Evolutionary conservation across 1,284 basidiomycete species (phyloP), one percentile per base, ranked within the genome.

Genomic region (Puccinia horiana): DNA sequence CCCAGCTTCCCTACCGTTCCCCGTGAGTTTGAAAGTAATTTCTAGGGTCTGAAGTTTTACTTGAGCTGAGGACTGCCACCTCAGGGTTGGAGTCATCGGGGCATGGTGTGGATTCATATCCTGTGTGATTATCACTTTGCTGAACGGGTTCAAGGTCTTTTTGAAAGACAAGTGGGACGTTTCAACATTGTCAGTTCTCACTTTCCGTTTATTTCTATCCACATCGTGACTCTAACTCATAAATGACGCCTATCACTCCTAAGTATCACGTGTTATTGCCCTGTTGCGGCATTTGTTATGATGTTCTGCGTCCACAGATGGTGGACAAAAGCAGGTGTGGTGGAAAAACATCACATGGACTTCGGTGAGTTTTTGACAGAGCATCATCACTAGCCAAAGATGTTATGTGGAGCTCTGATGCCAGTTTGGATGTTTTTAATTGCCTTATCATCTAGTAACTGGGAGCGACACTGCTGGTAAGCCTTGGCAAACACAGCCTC

Each of bases 1-100:
- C 83, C 8, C 89, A 87, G 1, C 89, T 96, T 12, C 94, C 94
- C 0, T 95, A 90, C 86, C 85, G 85, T 8, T 90, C 90, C 6
- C 86, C 86, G 26, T 82, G 37, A 82, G 81, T 61, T 26, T 47
- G 23, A 11, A 5, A 23, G 49, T 32, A n/a, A 8, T 11, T n/a
- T 49, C 56, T 12, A 40, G 37, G 11, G 20, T 70, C 40, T 0
- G 23, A 70, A 67, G 18, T 42, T 42, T 18, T 42, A 6, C 12
- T n/a, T 29, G 49, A 49, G 49, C 56, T 47, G 12, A 61, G 11
- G 5, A 40, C 8, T 44, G 12, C 8, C 76, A 56, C 37, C 18
- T 11, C 54, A 82, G 81, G 23, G 58, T 69, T 69, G 81, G 81
- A 58, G 70, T 65, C 3, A 52, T 61, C n/a, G 81, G 81, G 9